A percentile compares a stretch with the other conserved stretches of the same genome.
phyloP scores from a whole-genome alignment of 2,329 filamentous ascomycete genomes.

The Fusarium bulbicola region DNA sequence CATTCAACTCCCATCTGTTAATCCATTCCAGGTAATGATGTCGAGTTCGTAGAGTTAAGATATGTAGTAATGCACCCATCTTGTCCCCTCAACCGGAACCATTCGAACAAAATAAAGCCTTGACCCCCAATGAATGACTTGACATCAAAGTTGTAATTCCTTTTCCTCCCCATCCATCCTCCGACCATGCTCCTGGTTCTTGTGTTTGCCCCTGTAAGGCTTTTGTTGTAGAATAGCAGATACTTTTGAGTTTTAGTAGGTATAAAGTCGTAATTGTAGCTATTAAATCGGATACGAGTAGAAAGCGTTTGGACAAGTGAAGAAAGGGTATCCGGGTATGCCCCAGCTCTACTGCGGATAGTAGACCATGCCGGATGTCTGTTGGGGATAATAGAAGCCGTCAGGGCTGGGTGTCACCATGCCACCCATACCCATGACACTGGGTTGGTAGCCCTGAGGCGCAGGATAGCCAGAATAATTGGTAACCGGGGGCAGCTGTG shows the following conservation, averaged over 20 bases:
- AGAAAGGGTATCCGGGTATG: slow-evolving; percentile 26
- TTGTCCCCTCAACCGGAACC: slow-evolving; percentile 7
- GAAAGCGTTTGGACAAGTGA: slow-evolving; percentile 38
- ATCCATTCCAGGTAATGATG: slow-evolving; percentile 35
- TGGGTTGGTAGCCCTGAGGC: slow-evolving; percentile 63
- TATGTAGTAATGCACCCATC: slow-evolving; percentile 28
- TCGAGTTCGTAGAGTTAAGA: slow-evolving; percentile 21
- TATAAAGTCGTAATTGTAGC: slow-evolving; percentile 39
- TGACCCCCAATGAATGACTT: slow-evolving; percentile 7
- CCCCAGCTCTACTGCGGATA: slow-evolving; percentile 64
- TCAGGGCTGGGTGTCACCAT: slow-evolving; percentile 78
- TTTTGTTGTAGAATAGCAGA: slow-evolving; percentile 33
- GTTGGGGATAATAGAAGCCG: slow-evolving; percentile 75
- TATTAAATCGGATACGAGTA: slow-evolving; percentile 47
- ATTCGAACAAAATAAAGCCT: slow-evolving; percentile 21
- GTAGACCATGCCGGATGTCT: slow-evolving; percentile 65
- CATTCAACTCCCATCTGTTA: slow-evolving; percentile 27
- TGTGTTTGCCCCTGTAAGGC: slow-evolving; percentile 8
- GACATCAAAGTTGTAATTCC: background rate
- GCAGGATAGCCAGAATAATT: slow-evolving; percentile 59
- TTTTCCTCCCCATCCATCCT: background rate
- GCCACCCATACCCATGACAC: slow-evolving; percentile 75
- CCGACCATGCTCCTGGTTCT: background rate
- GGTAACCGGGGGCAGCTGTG: slow-evolving; percentile 69
- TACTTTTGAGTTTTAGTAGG: slow-evolving; percentile 42